Evolutionary conservation across 345 rosid species (phyloP).

Genomic region (Pistacia atlantica): DNA sequence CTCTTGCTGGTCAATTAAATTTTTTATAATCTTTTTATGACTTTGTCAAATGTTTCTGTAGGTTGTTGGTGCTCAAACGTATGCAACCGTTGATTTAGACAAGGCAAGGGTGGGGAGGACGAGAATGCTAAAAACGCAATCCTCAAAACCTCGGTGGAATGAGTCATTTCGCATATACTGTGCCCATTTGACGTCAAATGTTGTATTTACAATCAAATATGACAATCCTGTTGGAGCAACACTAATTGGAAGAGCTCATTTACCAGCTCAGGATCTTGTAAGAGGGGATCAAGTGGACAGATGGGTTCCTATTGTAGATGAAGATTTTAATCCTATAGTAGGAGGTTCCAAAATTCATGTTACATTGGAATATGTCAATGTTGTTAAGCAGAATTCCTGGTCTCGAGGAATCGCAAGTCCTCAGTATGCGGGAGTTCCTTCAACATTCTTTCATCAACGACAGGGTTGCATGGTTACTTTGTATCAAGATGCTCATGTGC

Average conservation of each 20-base stretch:
- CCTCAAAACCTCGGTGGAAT: slow-evolving; percentile 47
- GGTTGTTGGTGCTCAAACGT: slow-evolving; percentile 47
- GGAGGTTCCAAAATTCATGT: slow-evolving; percentile 54
- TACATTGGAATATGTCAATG: slow-evolving; percentile 41
- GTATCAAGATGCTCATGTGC: slow-evolving; percentile 83
- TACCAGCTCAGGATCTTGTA: slow-evolving; percentile 55
- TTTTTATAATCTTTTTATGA: neutral
- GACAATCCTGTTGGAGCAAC: slow-evolving; percentile 53
- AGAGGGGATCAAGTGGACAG: slow-evolving; percentile 34
- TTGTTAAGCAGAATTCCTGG: slow-evolving; percentile 44
- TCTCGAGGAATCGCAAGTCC: slow-evolving; percentile 54
- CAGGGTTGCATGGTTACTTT: slow-evolving; percentile 67
- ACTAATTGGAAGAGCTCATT: slow-evolving; percentile 72
- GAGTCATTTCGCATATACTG: slow-evolving; percentile 62
- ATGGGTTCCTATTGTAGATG: slow-evolving; percentile 52
- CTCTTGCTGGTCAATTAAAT: neutral
- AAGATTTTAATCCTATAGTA: slow-evolving; percentile 30
- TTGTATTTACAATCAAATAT: slow-evolving; percentile 66
- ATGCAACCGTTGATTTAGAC: slow-evolving; percentile 75
- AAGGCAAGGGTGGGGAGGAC: slow-evolving; percentile 78
- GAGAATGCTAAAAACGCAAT: slow-evolving; percentile 29
- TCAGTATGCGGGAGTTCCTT: slow-evolving; percentile 49
- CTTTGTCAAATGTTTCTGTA: slow-evolving; percentile 14
- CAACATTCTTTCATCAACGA: slow-evolving; percentile 58
- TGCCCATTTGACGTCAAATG: slow-evolving; percentile 57